Evolutionary conservation across 2,329 filamentous ascomycete species (phyloP).

Genomic region (Xylaria sp.): DNA sequence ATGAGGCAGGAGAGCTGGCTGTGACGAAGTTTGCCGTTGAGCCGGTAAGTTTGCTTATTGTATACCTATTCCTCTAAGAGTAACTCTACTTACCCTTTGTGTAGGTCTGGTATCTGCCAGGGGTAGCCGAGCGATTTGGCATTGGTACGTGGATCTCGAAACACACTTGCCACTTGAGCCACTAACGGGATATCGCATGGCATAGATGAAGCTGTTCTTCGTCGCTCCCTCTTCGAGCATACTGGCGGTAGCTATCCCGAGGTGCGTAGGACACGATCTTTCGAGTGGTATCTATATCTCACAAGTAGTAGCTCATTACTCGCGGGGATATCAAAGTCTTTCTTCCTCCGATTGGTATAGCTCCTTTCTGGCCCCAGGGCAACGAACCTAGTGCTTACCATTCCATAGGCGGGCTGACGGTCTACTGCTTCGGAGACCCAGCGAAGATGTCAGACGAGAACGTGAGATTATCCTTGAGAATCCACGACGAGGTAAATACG

Average conservation of each 20-base stretch:
- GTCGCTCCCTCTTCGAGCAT: constrained; percentile 89
- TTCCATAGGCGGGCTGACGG: constrained; percentile 75
- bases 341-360: constrained; percentile 82
- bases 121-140: constrained; percentile 89
- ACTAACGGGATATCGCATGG: constrained; percentile 12
- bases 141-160: constrained; percentile 62
- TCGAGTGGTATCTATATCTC: constrained; percentile 25
- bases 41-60: constrained; percentile 65
- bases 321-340: constrained; percentile 94
- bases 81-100: constrained; percentile 2
- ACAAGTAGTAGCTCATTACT: constrained; percentile 73
- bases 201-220: constrained; percentile 80
- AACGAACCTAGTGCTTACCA: constrained; percentile 20
- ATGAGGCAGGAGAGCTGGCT: constrained; percentile 81
- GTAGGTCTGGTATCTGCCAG: constrained; percentile 79
- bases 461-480: constrained; percentile 78
- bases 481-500: constrained; percentile 67
- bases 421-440: constrained; percentile 96
- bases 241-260: constrained; percentile 97
- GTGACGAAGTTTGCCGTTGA: constrained; percentile 98
- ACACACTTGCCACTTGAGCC: background rate
- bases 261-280: constrained; percentile 42
- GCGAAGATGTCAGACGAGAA: constrained; percentile 91
- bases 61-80: background rate
- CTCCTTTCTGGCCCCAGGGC: background rate